A percentile compares a stretch with the other conserved stretches of the same genome.
phyloP scores from a whole-genome alignment of 768 basidiomycete genomes.

The Pleurotus giganteus region DNA sequence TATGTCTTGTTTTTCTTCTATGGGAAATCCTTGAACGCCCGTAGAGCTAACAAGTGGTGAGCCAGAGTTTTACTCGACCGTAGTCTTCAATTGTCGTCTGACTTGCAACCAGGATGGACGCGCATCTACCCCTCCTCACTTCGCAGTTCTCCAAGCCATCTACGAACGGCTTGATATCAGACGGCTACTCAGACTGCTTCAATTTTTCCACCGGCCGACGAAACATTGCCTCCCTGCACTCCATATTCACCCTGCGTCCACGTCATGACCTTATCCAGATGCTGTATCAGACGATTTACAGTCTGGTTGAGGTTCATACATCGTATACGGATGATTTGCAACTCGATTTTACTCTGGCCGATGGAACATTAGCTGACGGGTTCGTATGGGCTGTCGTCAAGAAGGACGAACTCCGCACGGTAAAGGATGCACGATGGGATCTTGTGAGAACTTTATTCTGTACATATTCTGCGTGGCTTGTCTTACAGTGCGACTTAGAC shows the following conservation, averaged over 20 bases:
- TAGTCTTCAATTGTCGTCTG: constrained; percentile 14
- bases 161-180: constrained; percentile 50
- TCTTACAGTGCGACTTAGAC: constrained; percentile 44
- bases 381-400: constrained; percentile 84
- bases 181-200: constrained; percentile 81
- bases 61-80: constrained; percentile 30
- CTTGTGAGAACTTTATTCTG: constrained; percentile 52
- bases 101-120: constrained; percentile 47
- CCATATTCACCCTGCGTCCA: constrained; percentile 73
- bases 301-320: constrained; percentile 77
- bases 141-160: constrained; percentile 77
- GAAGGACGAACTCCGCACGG: constrained; percentile 71
- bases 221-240: constrained; percentile 73
- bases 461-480: neutral
- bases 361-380: constrained; percentile 47
- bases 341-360: constrained; percentile 74
- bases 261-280: constrained; percentile 80
- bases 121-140: constrained; percentile 55
- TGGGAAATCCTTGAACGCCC: constrained; percentile 59
- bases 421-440: constrained; percentile 81
- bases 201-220: constrained; percentile 86
- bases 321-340: constrained; percentile 65
- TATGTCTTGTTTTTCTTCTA: constrained; percentile 58
- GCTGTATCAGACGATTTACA: constrained; percentile 56
- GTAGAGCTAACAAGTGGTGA: constrained; percentile 66